Conservation (phyloP, 2,329 filamentous ascomycete species). For the Diaporthe sp. region DNA sequence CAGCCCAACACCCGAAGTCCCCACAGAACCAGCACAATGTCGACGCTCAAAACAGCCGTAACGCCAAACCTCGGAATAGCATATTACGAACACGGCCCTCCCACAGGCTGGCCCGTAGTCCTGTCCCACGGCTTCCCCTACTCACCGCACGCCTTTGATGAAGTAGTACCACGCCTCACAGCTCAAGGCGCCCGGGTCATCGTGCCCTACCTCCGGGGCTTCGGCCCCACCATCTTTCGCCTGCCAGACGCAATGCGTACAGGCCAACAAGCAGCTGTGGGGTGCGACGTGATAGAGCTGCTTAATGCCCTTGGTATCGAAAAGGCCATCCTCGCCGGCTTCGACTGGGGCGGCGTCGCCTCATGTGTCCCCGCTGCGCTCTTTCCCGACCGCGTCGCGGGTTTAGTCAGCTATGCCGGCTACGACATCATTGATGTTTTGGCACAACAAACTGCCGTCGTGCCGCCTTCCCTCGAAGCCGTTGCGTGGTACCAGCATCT, state of each 20-base stretch:
- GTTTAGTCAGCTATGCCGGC: conserved; percentile 4
- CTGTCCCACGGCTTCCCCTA: background rate
- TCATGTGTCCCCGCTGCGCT: background rate
- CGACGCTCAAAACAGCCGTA: background rate
- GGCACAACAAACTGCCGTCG: background rate
- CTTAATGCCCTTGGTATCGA: background rate
- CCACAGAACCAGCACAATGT: background rate
- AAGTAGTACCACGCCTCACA: conserved; percentile 6
- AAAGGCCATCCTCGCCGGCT: background rate
- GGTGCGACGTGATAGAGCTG: background rate
- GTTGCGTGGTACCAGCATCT: conserved; percentile 8
- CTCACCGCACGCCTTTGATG: background rate
- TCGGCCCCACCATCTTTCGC: background rate
- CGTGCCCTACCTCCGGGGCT: background rate
- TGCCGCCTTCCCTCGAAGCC: background rate
- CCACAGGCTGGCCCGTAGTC: conserved; percentile 4
- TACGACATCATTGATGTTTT: conserved; percentile 1
- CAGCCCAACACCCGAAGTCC: too few species aligned
- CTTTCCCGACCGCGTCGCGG: background rate
- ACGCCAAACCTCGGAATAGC: background rate
- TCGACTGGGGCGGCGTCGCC: background rate
- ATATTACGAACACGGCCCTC: background rate
- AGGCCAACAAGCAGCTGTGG: background rate
- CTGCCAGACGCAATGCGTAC: background rate
- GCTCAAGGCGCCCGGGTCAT: background rate